These are phyloP conservation scores for Xylaria longipes DNA, from an alignment of 495 filamentous ascomycete genomes.

Conservation along the genomic window DNA sequence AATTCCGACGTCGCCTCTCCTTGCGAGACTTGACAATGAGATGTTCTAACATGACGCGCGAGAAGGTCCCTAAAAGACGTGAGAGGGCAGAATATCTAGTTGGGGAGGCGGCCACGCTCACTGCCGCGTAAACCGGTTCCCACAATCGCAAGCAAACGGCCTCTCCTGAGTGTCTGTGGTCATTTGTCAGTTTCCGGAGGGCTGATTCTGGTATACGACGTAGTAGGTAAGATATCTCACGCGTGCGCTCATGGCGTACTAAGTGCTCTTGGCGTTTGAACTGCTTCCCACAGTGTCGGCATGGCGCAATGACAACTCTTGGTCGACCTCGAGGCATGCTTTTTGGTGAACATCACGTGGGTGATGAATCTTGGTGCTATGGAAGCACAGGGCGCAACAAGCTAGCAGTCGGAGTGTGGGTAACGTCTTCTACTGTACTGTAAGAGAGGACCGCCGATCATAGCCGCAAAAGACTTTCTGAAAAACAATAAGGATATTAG, in stretches of 20 bases:
- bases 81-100: slow-evolving; percentile 16
- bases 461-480: neutral
- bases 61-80: slow-evolving; percentile 27
- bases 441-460: neutral
- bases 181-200: neutral
- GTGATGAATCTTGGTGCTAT: neutral
- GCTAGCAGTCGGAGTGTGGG: neutral
- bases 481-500: neutral
- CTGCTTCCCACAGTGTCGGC: slow-evolving; percentile 57
- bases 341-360: neutral
- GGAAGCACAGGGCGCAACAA: neutral
- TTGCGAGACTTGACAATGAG: slow-evolving; percentile 5
- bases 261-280: slow-evolving; percentile 61
- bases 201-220: neutral
- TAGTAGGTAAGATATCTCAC: slow-evolving; percentile 39
- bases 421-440: neutral
- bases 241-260: slow-evolving; percentile 62
- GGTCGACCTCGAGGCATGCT: slow-evolving; percentile 26
- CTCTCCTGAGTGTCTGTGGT: slow-evolving; percentile 60
- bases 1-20: slow-evolving; percentile 2
- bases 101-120: slow-evolving; percentile 33
- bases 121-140: slow-evolving; percentile 58
- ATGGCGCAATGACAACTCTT: slow-evolving; percentile 36
- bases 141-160: slow-evolving; percentile 62
- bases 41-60: slow-evolving; percentile 18